Base-by-base conservation (phyloP, 805 yeast genomes). In the Candida tammaniensis region DNA sequence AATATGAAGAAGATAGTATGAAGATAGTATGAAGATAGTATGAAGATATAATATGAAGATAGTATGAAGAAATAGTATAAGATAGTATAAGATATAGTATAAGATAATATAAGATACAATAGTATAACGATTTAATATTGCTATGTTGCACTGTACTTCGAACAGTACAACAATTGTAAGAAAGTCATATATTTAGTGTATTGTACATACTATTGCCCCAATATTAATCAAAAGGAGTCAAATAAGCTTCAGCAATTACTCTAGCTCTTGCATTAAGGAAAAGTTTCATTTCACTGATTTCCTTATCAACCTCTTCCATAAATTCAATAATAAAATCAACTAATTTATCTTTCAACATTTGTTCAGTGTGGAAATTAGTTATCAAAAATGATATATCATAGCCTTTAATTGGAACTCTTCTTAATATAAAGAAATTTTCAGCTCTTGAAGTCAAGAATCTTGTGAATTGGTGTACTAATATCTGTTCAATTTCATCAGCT, bases 291-390 rank as follows among this genome's bases (percentile, higher is more conserved):
- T 93, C 98, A 61, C 96, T 86, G 54, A 93, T 93, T 62, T 93
- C 98, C 68, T 88, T 91, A 61, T 93, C 98, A 13, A 93, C 98
- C 54, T 89, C 98, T 61, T 93, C 98, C 98, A 93, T 89, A 60
- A 93, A 93, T 66, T 93, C 98, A 48, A 93, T 87, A 48, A 93
- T 89, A 60, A 93, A 93, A 61, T 93, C 98, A 27, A 93, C 95
- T 50, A 93, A 74, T 64, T 93, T 93, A 51, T 83, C 89, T 66
- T 93, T 91, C 65, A 89, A 76, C 96, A 93, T 87, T 46, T 83
- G 82, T 60, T 91, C 96, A 8, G 96, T 88, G 62, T 93, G 98
- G 64, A 80, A 81, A 63, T 91, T 93, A 27, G 98, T 91, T 49
- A 93, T 78, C 54, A 93, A 70, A 57, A 93, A 93, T 15, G 96